Evolutionary conservation across 2,329 filamentous ascomycete genomes (phyloP).

Genomic region (Ascocoryne sarcoides): DNA sequence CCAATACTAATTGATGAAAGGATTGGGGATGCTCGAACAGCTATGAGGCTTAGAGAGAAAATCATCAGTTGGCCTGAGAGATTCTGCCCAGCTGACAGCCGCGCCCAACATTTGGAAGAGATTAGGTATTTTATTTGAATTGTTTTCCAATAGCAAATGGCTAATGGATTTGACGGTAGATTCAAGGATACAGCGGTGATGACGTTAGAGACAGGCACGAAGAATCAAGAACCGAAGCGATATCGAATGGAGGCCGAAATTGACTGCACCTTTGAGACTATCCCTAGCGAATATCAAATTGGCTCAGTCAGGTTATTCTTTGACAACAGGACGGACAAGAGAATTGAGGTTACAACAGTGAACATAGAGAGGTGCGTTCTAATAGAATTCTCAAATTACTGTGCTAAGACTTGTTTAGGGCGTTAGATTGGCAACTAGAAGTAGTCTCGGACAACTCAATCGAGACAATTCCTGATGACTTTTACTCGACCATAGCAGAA

Average conservation of each 20-base stretch:
- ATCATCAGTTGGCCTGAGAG: slow-evolving; percentile 9
- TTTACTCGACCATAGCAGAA: slow-evolving; percentile 13
- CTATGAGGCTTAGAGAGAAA: slow-evolving; percentile 10
- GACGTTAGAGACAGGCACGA: slow-evolving; percentile 18
- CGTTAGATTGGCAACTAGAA: slow-evolving; percentile 25
- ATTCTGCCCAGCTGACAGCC: slow-evolving; percentile 15
- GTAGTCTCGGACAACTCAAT: slow-evolving; percentile 24
- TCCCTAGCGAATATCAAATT: slow-evolving; percentile 17
- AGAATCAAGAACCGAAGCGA: too few relatives aligned
- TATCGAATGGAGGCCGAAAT: slow-evolving; percentile 24
- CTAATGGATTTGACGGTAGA: too few relatives aligned
- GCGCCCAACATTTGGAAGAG: slow-evolving; percentile 4
- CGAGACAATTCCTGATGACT: slow-evolving; percentile 10
- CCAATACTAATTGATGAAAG: slow-evolving; percentile 5
- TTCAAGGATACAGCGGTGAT: slow-evolving; percentile 21
- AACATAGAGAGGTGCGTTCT: slow-evolving; percentile 22
- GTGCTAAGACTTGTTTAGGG: slow-evolving; percentile 9
- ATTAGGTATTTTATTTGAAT: too few relatives aligned
- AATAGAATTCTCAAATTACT: not conserved
- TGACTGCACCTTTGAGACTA: slow-evolving; percentile 13
- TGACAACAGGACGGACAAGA: slow-evolving; percentile 19
- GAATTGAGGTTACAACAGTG: slow-evolving; percentile 21
- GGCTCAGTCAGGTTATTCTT: slow-evolving; percentile 17
- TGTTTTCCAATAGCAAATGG: too few relatives aligned
- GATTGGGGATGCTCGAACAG: slow-evolving; percentile 11